These are phyloP conservation scores for Phialemonium atrogriseum DNA, from an alignment of 2,329 filamentous ascomycete species.

Conservation along the genomic window DNA sequence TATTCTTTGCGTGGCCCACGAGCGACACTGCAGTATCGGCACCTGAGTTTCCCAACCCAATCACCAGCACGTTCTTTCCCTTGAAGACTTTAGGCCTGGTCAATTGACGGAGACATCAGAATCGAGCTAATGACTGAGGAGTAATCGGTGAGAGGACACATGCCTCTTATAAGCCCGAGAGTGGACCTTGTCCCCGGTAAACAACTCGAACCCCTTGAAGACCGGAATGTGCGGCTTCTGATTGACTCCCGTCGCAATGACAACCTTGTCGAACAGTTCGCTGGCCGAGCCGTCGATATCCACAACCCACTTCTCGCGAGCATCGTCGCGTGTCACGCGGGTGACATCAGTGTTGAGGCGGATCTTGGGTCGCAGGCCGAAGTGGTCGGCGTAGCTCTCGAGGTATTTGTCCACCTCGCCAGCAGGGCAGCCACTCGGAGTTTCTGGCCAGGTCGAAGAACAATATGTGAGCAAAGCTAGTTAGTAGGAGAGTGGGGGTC, in stretches of 20 bases:
- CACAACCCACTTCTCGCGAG: conserved; percentile 17
- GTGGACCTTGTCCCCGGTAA: conserved; percentile 8
- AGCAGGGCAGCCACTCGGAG: conserved; percentile 15
- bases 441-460: no score
- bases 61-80: conserved; percentile 8
- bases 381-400: conserved; percentile 23
- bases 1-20: conserved; percentile 5
- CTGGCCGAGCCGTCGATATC: conserved; percentile 15
- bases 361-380: conserved; percentile 16
- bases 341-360: conserved; percentile 17
- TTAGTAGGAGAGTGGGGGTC: no score
- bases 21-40: conserved; percentile 10
- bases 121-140: background rate
- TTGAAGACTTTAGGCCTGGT: conserved; percentile 7
- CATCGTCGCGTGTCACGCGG: conserved; percentile 11
- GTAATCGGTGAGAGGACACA: no score
- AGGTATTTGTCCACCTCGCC: conserved; percentile 22
- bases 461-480: no score
- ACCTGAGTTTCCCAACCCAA: conserved; percentile 10
- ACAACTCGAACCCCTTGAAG: conserved; percentile 8
- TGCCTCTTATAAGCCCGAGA: conserved; percentile 9
- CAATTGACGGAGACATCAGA: background rate
- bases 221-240: conserved; percentile 4
- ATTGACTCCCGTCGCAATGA: conserved; percentile 10
- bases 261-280: conserved; percentile 14